Percentiles rank a stretch among this genome's conserved stretches.
phyloP scores from a whole-genome alignment of 2,329 filamentous ascomycete genomes.

The Stachybotrys elegans region DNA sequence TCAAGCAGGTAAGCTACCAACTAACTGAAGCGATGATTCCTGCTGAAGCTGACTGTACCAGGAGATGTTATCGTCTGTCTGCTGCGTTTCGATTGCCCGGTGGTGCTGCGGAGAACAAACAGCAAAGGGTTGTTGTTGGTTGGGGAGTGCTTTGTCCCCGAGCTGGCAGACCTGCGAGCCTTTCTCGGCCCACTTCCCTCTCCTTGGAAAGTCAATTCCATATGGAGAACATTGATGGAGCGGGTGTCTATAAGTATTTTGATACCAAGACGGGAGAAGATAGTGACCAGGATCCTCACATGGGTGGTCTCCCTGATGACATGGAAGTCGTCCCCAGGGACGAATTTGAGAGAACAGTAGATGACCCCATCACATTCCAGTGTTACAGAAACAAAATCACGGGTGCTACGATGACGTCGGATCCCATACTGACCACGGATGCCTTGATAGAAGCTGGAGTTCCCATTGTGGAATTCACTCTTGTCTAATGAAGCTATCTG shows the following conservation, averaged over 20 bases:
- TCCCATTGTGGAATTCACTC: not conserved
- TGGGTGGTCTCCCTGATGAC: not conserved
- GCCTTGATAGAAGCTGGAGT: not conserved
- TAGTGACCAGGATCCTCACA: not conserved
- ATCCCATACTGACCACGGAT: not conserved
- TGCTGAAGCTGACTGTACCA: not conserved
- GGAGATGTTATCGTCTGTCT: not conserved
- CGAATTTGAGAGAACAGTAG: not conserved
- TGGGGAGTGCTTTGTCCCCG: not conserved
- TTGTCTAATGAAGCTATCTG: not conserved
- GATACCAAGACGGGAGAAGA: not conserved
- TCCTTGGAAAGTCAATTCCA: conserved; percentile 1
- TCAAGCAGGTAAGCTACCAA: not conserved
- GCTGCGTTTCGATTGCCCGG: not conserved
- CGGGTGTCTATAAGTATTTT: not conserved
- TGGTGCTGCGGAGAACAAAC: not conserved
- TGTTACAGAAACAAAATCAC: not conserved
- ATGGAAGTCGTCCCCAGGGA: not conserved
- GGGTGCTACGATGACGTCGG: not conserved
- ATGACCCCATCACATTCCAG: not conserved
- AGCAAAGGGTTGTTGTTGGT: not conserved
- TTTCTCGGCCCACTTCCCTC: not conserved
- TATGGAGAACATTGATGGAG: not conserved
- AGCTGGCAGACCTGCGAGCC: not conserved
- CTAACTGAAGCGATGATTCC: not conserved